Evolutionary conservation across 1,284 basidiomycete species (phyloP).

Genomic region (Xerocomus amazonicus): DNA sequence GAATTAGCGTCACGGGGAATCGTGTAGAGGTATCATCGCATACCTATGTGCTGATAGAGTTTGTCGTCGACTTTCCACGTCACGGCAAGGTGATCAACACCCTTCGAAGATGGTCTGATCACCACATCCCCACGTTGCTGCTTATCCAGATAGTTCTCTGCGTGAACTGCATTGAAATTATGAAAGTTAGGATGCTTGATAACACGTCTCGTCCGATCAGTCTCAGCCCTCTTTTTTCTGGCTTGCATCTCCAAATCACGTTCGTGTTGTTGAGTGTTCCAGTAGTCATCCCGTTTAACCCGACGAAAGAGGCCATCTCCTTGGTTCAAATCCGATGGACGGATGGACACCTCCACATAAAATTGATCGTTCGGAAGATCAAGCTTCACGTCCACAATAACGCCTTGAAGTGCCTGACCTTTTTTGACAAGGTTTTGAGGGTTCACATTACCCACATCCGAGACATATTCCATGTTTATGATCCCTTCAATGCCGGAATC

Average conservation of each 20-base stretch:
- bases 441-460: slow-evolving; percentile 44
- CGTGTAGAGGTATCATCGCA: slow-evolving; percentile 10
- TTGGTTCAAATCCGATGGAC: slow-evolving; percentile 61
- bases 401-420: slow-evolving; percentile 78
- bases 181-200: slow-evolving; percentile 99
- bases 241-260: slow-evolving; percentile 74
- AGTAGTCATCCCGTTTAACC: slow-evolving; percentile 60
- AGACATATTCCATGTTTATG: slow-evolving; percentile 67
- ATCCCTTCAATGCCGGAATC: slow-evolving; percentile 92
- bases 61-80: slow-evolving; percentile 99
- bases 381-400: slow-evolving; percentile 73
- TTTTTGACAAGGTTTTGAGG: slow-evolving; percentile 56
- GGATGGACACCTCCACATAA: slow-evolving; percentile 75
- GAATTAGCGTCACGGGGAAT: slow-evolving; percentile 9
- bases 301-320: slow-evolving; percentile 67
- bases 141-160: slow-evolving; percentile 86
- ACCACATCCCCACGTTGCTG: slow-evolving; percentile 95
- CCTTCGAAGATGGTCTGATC: slow-evolving; percentile 94
- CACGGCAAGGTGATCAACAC: slow-evolving; percentile 89
- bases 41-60: slow-evolving; percentile 95
- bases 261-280: slow-evolving; percentile 64
- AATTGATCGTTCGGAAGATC: slow-evolving; percentile 64
- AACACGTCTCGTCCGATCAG: slow-evolving; percentile 74
- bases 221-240: slow-evolving; percentile 83
- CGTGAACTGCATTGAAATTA: slow-evolving; percentile 89